phyloP scores from a whole-genome alignment of 345 rosid species.

The Combretum micranthum region DNA sequence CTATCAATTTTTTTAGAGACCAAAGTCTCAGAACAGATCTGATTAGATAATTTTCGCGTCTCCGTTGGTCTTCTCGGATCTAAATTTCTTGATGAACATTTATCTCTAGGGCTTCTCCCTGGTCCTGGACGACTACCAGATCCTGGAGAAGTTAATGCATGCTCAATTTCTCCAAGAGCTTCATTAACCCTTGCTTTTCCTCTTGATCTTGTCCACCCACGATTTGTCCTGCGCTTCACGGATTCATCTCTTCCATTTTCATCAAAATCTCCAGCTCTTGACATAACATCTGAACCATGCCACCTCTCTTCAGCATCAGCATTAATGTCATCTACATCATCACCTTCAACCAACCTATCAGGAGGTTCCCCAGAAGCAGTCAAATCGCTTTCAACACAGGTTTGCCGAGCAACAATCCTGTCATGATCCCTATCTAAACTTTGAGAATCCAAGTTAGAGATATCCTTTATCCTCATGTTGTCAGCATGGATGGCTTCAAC shows the following conservation, averaged over 20 bases:
- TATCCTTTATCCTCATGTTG: constrained; percentile 29
- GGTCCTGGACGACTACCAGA: constrained; percentile 48
- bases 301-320: constrained; percentile 47
- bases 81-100: constrained; percentile 32
- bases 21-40: constrained; percentile 31
- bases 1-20: constrained; percentile 54
- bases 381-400: constrained; percentile 23
- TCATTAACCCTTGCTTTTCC: constrained; percentile 68
- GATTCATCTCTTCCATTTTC: constrained; percentile 74
- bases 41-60: constrained; percentile 32
- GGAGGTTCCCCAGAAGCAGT: constrained; percentile 29
- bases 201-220: constrained; percentile 52
- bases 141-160: constrained; percentile 49
- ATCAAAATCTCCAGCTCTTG: constrained; percentile 52
- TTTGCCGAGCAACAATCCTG: constrained; percentile 24
- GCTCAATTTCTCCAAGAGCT: constrained; percentile 51
- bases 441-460: constrained; percentile 33
- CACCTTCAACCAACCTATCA: constrained; percentile 36
- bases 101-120: constrained; percentile 45
- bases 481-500: constrained; percentile 43
- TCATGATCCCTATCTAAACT: constrained; percentile 32
- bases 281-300: constrained; percentile 36
- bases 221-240: constrained; percentile 50
- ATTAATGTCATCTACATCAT: constrained; percentile 26
- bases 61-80: constrained; percentile 53